Evolutionary conservation across 2,329 filamentous ascomycete species (phyloP), one percentile per base, ranked within the genome.

Genomic region (Claviceps sp.): DNA sequence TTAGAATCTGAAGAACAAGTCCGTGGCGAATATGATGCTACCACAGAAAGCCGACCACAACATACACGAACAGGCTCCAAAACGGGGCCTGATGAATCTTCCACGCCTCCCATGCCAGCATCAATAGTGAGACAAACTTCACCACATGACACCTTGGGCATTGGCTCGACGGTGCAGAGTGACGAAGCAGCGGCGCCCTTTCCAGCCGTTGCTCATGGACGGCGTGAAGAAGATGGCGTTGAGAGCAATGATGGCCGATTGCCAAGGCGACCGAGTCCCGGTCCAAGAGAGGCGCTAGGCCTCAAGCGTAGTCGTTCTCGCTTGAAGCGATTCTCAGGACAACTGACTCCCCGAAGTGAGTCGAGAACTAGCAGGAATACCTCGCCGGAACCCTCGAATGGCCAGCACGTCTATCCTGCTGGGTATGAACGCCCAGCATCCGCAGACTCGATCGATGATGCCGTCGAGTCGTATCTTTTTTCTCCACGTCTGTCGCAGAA

Each of bases 401-500:
- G 44, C 39, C 53, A 61, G 57, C 13, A 60, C 62, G 37, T 37
- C 4, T 54, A 51, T 42, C 67, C 76, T 0, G 68, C 77, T 14
- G 73, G 77, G 1, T 85, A 89, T 55, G 87, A 89, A 60, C 78
- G 88, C 10, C 87, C 87, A 1, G 77, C 75, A 14, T 95, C 88
- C 53, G 78, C 84, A 7, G 90, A 96, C 67, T 94, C 90, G 0
- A 81, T 97, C 43, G 90, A 96, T 58, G 80, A 90, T 61, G 88
- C 89, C 1, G 89, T 98, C 1, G 82, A 89, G 52, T 81, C 84
- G 2, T 98, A 95, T 62, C 74, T 97, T 6, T 82, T 82, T 60
- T 89, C 89, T 11, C 83, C 89, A 0, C 82, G 90, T 7, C 70
- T 98, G 51, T 94, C 88, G 3, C 90, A 95, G 62, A 95, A 85